Percentiles rank a stretch among this genome's conserved stretches.
phyloP scores from a whole-genome alignment of 768 basidiomycete species.

The Kwoniella sp. region DNA sequence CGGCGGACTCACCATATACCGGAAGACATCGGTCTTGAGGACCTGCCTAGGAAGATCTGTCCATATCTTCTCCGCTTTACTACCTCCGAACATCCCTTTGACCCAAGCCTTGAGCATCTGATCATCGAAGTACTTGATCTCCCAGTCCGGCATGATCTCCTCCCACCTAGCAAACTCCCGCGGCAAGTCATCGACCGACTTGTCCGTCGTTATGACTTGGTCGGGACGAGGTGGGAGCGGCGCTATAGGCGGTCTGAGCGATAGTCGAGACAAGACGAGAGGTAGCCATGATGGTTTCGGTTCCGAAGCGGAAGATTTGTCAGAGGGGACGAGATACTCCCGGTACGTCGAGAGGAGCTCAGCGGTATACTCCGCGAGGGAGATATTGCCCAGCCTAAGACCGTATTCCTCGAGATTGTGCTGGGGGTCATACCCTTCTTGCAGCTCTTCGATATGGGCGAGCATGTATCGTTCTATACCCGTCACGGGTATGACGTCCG shows the following conservation, averaged over 20 bases:
- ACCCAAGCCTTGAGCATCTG: slow-evolving; percentile 38
- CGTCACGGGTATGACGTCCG: slow-evolving; percentile 23
- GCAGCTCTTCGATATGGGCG: slow-evolving; percentile 28
- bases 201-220: slow-evolving; percentile 44
- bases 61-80: slow-evolving; percentile 41
- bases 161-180: slow-evolving; percentile 40
- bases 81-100: slow-evolving; percentile 33
- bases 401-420: slow-evolving; percentile 32
- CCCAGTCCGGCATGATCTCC: slow-evolving; percentile 43
- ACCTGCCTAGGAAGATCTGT: slow-evolving; percentile 36
- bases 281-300: slow-evolving; percentile 26
- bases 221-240: slow-evolving; percentile 33
- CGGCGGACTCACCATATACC: slow-evolving; percentile 37
- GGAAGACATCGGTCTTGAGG: slow-evolving; percentile 45
- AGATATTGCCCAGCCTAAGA: slow-evolving; percentile 28
- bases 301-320: not conserved
- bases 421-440: slow-evolving; percentile 20
- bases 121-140: slow-evolving; percentile 44
- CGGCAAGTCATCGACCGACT: slow-evolving; percentile 32
- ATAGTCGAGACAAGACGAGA: slow-evolving; percentile 39
- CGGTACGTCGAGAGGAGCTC: slow-evolving; percentile 37
- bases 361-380: slow-evolving; percentile 28
- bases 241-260: slow-evolving; percentile 35
- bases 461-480: slow-evolving; percentile 32
- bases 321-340: slow-evolving; percentile 22